Evolutionary conservation across 345 rosid species (phyloP).

Genomic region (Murraya paniculata): DNA sequence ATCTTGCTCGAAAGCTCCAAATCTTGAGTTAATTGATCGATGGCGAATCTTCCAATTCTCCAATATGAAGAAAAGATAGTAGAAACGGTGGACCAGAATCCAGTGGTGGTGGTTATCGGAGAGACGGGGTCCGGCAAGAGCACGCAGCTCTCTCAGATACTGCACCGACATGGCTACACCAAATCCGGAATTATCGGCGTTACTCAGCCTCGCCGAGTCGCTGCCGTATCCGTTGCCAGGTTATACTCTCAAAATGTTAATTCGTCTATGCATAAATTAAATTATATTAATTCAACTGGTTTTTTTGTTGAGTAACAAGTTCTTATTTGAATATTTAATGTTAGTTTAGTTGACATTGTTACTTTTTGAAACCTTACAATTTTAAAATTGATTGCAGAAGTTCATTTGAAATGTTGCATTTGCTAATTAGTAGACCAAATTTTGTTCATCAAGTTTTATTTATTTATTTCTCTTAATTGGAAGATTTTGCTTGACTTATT

Average conservation of each 20-base stretch:
- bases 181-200: conserved; percentile 71
- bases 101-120: conserved; percentile 80
- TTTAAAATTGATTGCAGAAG: background rate
- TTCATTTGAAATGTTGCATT: background rate
- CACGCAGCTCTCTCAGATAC: conserved; percentile 97
- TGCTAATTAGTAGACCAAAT: background rate
- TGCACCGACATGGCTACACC: conserved; percentile 72
- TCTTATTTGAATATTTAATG: background rate
- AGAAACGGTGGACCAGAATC: conserved; percentile 62
- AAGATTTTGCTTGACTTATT: background rate
- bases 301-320: background rate
- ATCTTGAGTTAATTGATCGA: conserved; percentile 7
- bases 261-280: background rate
- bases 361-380: background rate
- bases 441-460: background rate
- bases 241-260: conserved; percentile 9
- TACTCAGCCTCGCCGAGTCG: conserved; percentile 97
- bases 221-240: conserved; percentile 95
- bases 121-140: conserved; percentile 98
- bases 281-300: too few relatives aligned
- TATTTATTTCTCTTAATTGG: background rate
- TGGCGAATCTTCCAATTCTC: conserved; percentile 80
- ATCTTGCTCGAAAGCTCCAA: background rate
- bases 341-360: background rate
- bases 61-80: conserved; percentile 75